phyloP scores from a whole-genome alignment of 2,329 filamentous ascomycete species.

The Fusarium sp. region DNA sequence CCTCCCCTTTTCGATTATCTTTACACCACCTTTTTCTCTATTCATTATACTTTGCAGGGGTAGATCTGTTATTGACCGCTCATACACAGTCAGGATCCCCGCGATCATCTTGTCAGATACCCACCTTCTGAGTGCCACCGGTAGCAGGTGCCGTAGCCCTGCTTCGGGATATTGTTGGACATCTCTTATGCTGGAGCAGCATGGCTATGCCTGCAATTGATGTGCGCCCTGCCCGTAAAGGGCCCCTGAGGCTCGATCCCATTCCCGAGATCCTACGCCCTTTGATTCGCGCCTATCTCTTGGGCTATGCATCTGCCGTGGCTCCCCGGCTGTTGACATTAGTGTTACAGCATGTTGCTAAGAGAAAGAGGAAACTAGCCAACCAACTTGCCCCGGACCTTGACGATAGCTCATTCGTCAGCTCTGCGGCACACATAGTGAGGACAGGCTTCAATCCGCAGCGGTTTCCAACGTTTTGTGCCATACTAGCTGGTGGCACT shows the following conservation, averaged over 20 bases:
- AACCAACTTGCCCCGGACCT: constrained; percentile 42
- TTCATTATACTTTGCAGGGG: constrained; percentile 32
- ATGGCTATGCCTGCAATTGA: constrained; percentile 26
- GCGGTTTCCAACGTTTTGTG: constrained; percentile 71
- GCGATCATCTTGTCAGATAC: constrained; percentile 26
- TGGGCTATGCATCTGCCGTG: constrained; percentile 69
- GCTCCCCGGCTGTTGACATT: constrained; percentile 65
- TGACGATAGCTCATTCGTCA: constrained; percentile 46
- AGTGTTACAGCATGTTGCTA: constrained; percentile 60
- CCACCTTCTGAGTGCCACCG: constrained; percentile 24
- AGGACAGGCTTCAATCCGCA: constrained; percentile 62
- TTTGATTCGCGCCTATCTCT: constrained; percentile 66
- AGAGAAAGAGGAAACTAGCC: constrained; percentile 43
- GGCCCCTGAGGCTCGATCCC: constrained; percentile 40
- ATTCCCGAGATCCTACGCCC: constrained; percentile 64
- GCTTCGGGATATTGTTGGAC: constrained; percentile 14
- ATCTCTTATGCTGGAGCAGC: constrained; percentile 21
- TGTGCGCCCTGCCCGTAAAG: constrained; percentile 28
- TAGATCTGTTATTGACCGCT: constrained; percentile 30
- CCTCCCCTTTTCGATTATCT: constrained; percentile 16
- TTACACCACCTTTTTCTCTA: constrained; percentile 35
- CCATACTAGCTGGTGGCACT: constrained; percentile 66
- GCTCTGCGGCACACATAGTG: constrained; percentile 54
- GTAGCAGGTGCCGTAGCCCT: constrained; percentile 40
- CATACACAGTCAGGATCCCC: constrained; percentile 33